A percentile compares a stretch with the other conserved stretches of the same genome.
Evolutionary conservation across 306 rosid genomes (phyloP).

Genomic region (Herpetospermum pedunculosum): DNA sequence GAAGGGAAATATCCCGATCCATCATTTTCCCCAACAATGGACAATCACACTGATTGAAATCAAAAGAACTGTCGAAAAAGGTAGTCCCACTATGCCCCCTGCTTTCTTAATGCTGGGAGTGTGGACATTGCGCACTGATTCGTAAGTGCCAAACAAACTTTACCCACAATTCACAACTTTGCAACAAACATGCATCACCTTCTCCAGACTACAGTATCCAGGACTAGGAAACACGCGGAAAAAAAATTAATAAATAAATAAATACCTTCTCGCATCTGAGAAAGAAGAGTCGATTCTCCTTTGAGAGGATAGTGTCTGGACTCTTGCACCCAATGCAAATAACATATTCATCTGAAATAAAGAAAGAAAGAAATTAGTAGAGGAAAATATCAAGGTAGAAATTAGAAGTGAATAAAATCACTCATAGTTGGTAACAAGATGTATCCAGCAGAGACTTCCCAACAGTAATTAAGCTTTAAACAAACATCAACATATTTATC

Average conservation of each 20-base stretch:
- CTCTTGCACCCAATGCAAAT: conserved; percentile 90
- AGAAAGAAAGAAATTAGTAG: background rate
- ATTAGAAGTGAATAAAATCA: background rate
- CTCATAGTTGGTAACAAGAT: background rate
- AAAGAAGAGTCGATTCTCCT: conserved; percentile 94
- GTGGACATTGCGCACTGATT: background rate
- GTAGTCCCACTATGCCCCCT: background rate
- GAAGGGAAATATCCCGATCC: conserved; percentile 14
- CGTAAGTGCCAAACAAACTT: background rate
- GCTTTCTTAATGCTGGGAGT: background rate
- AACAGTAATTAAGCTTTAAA: background rate
- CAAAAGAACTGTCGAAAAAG: background rate
- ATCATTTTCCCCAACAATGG: conserved; percentile 11
- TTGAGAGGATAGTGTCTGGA: conserved; percentile 87
- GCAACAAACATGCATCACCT: background rate
- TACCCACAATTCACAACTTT: background rate
- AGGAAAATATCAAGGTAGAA: background rate
- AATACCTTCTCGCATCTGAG: conserved; percentile 99
- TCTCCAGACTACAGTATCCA: background rate
- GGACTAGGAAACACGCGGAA: background rate
- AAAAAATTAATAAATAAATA: no score
- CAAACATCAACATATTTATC: background rate
- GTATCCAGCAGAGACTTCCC: background rate
- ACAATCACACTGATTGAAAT: background rate
- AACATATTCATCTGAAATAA: conserved; percentile 64